Base-by-base conservation (phyloP, 2,329 filamentous ascomycete genomes). In the Sporothrix protearum region DNA sequence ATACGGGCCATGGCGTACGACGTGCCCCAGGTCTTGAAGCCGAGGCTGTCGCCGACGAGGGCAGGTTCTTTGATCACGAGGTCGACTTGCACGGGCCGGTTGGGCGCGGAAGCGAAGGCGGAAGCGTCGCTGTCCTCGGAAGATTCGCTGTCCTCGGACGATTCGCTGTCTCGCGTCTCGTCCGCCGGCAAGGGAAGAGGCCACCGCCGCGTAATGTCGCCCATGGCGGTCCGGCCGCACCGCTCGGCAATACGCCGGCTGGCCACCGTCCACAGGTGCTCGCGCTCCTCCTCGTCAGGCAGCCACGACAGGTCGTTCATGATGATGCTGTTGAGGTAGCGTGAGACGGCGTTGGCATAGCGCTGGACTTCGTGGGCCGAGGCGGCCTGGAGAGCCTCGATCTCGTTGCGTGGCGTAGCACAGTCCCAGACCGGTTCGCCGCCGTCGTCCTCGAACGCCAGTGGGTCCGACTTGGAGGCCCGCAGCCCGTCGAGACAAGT, bases 1-100 rank as follows among this genome's bases (percentile, higher is more conserved):
- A 92, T 88, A 75, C 88, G 91, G 0, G 95, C 91, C 4, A 98
- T 88, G 1, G 96, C 86, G 77, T 94, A 96, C 0, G 94, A 95
- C 0, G 94, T 95, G 0, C 92, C 93, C 96, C 96, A 98, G 0
- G 96, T 99, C 80, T 99, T 98, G 79, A 96, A 86, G 1, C 96
- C 96, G 22, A 98, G 84, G 72, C 92, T 92, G 80, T 97, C 95
- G 7, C 92, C 92, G 0, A 93, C 97, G 71, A 98, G 84, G 0
- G 94, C 90, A 1, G 96, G 96, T 79, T 99, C 96, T 71, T 93
- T 87, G 51, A 99, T 88, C 47, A 86, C 85, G 68, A 99, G 83
- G 61, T 90, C 85, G 75, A 94, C 85, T n/a, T 67, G 42, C 6
- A 63, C 10, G 4, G 59, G 59, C 36, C 59, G 59, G 59, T 45